A percentile compares a stretch with the other conserved stretches of the same genome.
phyloP scores from a whole-genome alignment of 2,329 filamentous ascomycete species.

The Lecanicillium sp. region DNA sequence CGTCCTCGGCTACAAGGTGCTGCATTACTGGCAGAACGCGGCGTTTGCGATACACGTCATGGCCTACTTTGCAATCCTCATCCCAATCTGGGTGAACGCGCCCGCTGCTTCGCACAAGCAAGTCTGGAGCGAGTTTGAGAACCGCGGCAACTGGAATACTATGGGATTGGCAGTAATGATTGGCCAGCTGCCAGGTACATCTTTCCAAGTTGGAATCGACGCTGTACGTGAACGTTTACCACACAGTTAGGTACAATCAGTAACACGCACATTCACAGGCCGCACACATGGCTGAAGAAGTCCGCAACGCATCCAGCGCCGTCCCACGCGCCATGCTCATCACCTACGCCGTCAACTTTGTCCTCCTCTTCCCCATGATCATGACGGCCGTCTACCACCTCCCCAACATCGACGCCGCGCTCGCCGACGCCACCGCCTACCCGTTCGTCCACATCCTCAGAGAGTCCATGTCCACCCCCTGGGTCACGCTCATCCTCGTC shows the following conservation, averaged over 20 bases:
- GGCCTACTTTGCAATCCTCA: conserved; percentile 13
- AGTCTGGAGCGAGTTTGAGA: conserved; percentile 16
- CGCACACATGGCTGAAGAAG: conserved; percentile 16
- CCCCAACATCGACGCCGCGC: conserved; percentile 2
- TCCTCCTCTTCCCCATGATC: conserved; percentile 1
- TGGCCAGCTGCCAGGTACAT: conserved; percentile 14
- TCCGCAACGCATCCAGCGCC: conserved; percentile 13
- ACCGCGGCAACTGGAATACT: conserved; percentile 12
- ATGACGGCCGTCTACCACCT: conserved; percentile 10
- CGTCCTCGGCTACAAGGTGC: conserved; percentile 8
- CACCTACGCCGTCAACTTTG: neutral
- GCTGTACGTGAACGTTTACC: neutral
- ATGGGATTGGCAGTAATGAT: conserved; percentile 13
- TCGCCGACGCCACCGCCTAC: conserved; percentile 2
- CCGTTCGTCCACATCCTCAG: conserved; percentile 9
- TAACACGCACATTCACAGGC: neutral
- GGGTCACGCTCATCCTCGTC: conserved; percentile 1
- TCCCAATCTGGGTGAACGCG: conserved; percentile 16
- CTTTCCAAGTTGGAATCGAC: conserved; percentile 12
- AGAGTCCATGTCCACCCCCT: conserved; percentile 1
- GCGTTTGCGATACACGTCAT: conserved; percentile 14
- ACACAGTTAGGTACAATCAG: neutral
- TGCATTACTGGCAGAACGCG: conserved; percentile 15
- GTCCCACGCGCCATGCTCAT: conserved; percentile 12
- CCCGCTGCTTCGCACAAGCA: conserved; percentile 6